Evolutionary conservation across 1,139 yeast species (phyloP), one percentile per base, ranked within the genome.

Genomic region (Geotrichum fermentans): DNA sequence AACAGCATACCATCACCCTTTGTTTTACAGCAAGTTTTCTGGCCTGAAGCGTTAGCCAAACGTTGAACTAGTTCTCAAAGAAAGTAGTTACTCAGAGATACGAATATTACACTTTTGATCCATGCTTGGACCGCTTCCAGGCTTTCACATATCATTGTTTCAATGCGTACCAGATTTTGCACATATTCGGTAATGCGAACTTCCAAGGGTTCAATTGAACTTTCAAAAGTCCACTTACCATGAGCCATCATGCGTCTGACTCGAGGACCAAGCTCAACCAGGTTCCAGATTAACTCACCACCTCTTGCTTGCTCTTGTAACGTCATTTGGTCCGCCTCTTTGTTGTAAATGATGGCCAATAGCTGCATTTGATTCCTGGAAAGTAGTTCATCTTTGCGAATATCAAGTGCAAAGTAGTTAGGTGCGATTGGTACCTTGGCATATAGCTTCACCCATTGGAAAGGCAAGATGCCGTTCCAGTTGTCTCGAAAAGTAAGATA

Each of bases 391-490:
- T 32, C 11, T 4, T 17, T 33, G 21, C 28, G 28, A 13, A 39
- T 13, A 28, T 22, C 21, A n/a, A 26, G 10, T 16, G 7, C 13
- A 20, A 33, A 43, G n/a, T 43, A 43, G 11, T 10, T 22, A 6
- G 16, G 11, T 8, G 46, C 29, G n/a, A 43, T 21, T 1, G 7
- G 20, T 7, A n/a, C 7, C 11, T 17, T 17, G 3, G 40, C 26
- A 20, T 43, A 17, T 28, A 29, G 22, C 2, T 40, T 17, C 20
- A 7, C 4, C 43, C 43, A 40, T 18, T 40, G 43, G 24, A 17
- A 30, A 5, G 46, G 46, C 20, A 43, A 18, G 5, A 43, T 41
- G 8, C 41, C 46, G 10, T 14, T n/a, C 46, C 46, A 43, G 29
- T 43, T 43, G 16, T 43, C 40, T 28, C 41, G 20, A 14, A 36